Evolutionary conservation across 83 land plant species (phyloP).

Genomic region (Picea engelmannii): DNA sequence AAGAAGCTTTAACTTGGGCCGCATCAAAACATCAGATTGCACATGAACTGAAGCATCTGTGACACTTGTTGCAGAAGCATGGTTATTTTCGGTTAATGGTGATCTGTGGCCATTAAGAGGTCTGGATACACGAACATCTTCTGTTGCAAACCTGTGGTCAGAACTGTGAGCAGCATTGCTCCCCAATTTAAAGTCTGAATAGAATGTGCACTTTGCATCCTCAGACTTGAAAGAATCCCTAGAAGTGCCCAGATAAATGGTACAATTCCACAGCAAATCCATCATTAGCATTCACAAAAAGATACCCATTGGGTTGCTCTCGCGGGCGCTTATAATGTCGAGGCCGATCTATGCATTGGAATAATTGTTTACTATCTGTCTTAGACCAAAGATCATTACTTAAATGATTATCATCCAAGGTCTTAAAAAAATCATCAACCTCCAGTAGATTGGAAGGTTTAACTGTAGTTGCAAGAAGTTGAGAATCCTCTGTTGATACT

Average conservation of each 20-base stretch:
- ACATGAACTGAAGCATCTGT: slow-evolving; percentile 12
- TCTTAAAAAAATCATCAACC: not conserved
- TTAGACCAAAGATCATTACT: no score
- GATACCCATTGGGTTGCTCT: no score
- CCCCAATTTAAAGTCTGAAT: slow-evolving; percentile 6
- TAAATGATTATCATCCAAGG: not conserved
- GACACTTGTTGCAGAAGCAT: not conserved
- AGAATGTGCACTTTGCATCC: slow-evolving; percentile 2
- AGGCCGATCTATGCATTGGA: no score
- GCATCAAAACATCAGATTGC: slow-evolving; percentile 29
- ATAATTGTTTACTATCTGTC: no score
- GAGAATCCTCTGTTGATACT: not conserved
- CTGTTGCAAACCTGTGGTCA: not conserved
- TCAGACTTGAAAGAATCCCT: slow-evolving; percentile 7
- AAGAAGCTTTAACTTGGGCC: slow-evolving; percentile 76
- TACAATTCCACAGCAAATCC: no score
- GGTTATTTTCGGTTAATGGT: not conserved
- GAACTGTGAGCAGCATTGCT: slow-evolving; percentile 1
- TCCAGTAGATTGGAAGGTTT: not conserved
- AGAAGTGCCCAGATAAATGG: slow-evolving; percentile 1
- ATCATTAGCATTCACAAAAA: no score
- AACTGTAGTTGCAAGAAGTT: not conserved
- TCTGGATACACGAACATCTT: slow-evolving; percentile 4
- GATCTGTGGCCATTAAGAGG: not conserved
- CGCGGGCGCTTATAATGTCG: no score